Conservation (phyloP, 1,284 basidiomycete species). For the Malassezia vespertilionis region DNA sequence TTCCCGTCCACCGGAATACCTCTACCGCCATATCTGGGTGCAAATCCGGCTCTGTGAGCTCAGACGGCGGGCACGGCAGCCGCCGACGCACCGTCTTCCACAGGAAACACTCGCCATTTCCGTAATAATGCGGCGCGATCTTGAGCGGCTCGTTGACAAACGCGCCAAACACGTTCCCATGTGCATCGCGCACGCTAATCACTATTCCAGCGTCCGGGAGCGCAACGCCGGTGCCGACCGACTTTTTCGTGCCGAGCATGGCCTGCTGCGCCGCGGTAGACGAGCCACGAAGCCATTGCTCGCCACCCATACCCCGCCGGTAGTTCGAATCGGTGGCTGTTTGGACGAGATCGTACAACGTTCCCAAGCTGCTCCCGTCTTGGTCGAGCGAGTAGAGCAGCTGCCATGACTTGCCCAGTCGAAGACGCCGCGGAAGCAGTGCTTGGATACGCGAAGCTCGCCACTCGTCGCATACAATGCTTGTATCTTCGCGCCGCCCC, state of each 20-base stretch:
- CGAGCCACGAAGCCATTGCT: slow-evolving; percentile 36
- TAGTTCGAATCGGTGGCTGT: slow-evolving; percentile 20
- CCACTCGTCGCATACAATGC: slow-evolving; percentile 26
- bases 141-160: slow-evolving; percentile 41
- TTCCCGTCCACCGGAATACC: slow-evolving; percentile 75
- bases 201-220: slow-evolving; percentile 35
- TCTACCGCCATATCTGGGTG: slow-evolving; percentile 47
- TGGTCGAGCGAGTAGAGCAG: slow-evolving; percentile 87
- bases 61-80: slow-evolving; percentile 29
- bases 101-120: slow-evolving; percentile 37
- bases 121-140: slow-evolving; percentile 38
- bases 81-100: slow-evolving; percentile 52
- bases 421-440: slow-evolving; percentile 62
- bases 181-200: slow-evolving; percentile 32
- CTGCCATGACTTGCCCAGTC: slow-evolving; percentile 69
- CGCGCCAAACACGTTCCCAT: slow-evolving; percentile 43
- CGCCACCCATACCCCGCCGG: slow-evolving; percentile 11
- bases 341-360: slow-evolving; percentile 52
- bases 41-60: slow-evolving; percentile 9
- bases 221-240: slow-evolving; percentile 18
- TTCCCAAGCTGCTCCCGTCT: slow-evolving; percentile 81
- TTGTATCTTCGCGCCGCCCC: slow-evolving; percentile 34
- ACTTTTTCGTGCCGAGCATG: slow-evolving; percentile 9
- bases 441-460: slow-evolving; percentile 38
- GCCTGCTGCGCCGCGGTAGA: slow-evolving; percentile 25